Evolutionary conservation across 225 moss, liverwort and hornwort species (phyloP).

Genomic region (Climacium dendroides): DNA sequence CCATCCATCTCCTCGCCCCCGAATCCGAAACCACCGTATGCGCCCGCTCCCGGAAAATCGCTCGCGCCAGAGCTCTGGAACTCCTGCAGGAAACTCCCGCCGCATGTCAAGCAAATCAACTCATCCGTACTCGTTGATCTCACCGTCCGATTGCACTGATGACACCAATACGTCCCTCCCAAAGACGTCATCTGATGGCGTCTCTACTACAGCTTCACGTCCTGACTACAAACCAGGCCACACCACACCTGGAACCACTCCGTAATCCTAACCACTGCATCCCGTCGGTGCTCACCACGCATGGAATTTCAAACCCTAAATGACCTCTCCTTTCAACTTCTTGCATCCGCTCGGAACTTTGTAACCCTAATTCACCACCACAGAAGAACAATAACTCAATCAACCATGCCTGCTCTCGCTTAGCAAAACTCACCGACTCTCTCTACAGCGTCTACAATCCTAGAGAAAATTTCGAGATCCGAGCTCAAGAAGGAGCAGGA

Average conservation of each 20-base stretch:
- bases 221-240: background rate
- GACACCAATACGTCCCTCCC: conserved; percentile 82
- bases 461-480: background rate
- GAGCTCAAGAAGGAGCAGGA: background rate
- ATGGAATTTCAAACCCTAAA: conserved; percentile 5
- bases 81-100: conserved; percentile 72
- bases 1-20: conserved; percentile 31
- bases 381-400: background rate
- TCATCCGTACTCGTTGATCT: conserved; percentile 51
- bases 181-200: conserved; percentile 73
- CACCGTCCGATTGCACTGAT: conserved; percentile 63
- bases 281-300: background rate
- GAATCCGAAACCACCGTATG: conserved; percentile 34
- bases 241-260: background rate
- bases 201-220: background rate
- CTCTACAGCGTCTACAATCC: too few species aligned
- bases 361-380: background rate
- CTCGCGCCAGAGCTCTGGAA: conserved; percentile 18
- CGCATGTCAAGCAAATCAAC: conserved; percentile 66
- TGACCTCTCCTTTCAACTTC: background rate
- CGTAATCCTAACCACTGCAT: background rate
- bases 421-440: background rate
- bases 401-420: background rate
- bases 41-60: conserved; percentile 17
- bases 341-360: background rate